Evolutionary conservation across 805 yeast genomes (phyloP).

Genomic region (Ogataea trehaloabstinens): DNA sequence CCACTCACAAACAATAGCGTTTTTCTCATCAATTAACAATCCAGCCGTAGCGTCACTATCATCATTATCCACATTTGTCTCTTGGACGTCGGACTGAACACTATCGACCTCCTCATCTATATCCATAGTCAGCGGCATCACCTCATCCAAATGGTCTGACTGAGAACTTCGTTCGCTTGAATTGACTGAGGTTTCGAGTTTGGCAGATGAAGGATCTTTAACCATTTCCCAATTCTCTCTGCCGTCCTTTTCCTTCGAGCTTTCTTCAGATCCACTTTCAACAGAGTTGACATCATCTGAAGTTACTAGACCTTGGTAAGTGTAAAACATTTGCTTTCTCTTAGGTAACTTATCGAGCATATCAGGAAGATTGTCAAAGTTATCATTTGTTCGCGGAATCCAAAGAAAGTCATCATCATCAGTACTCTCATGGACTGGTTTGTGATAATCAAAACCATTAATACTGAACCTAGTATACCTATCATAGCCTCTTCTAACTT

Average conservation of each 20-base stretch:
- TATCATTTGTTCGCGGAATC: conserved; percentile 42
- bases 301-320: conserved; percentile 22
- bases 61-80: conserved; percentile 3
- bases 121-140: not conserved
- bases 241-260: not conserved
- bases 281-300: conserved; percentile 3
- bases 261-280: not conserved
- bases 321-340: conserved; percentile 31
- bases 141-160: not conserved
- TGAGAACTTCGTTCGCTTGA: not conserved
- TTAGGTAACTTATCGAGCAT: conserved; percentile 32
- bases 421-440: conserved; percentile 6
- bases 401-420: conserved; percentile 34
- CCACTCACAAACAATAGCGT: conserved; percentile 69
- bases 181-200: not conserved
- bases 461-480: conserved; percentile 12
- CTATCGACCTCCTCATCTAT: not conserved
- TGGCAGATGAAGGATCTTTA: not conserved
- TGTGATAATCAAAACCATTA: conserved; percentile 7
- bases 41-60: conserved; percentile 11
- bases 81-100: not conserved
- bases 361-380: conserved; percentile 40
- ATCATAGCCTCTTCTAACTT: conserved; percentile 16
- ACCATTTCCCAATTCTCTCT: not conserved
- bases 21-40: conserved; percentile 31